Percentiles rank a stretch among this genome's conserved stretches.
Conservation (phyloP, 768 basidiomycete genomes). For the Sporobolomyces pararoseus region DNA sequence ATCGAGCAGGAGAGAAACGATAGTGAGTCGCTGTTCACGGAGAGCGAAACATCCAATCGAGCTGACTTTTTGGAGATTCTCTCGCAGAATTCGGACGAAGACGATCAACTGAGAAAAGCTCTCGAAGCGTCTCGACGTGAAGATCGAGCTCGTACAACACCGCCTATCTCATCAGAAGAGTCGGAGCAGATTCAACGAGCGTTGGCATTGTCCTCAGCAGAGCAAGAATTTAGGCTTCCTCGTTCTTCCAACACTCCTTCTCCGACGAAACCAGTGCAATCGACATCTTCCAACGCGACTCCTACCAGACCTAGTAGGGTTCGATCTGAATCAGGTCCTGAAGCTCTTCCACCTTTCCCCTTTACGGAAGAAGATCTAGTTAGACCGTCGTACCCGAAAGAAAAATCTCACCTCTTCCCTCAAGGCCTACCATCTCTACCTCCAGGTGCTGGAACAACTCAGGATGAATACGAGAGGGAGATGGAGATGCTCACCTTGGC, state of each 20-base stretch:
- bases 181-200: not conserved
- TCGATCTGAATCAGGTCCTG: constrained; percentile 7
- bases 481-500: constrained; percentile 35
- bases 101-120: not conserved
- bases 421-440: constrained; percentile 20
- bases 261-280: not conserved
- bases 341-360: constrained; percentile 9
- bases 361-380: constrained; percentile 11
- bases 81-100: not conserved
- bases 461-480: constrained; percentile 30
- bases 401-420: constrained; percentile 17
- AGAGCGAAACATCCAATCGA: no score
- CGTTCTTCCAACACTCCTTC: constrained; percentile 1
- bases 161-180: not conserved
- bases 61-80: not conserved
- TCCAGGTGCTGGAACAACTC: constrained; percentile 19
- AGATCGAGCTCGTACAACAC: not conserved
- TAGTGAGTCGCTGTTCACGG: not conserved
- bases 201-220: not conserved
- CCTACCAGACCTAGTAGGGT: not conserved
- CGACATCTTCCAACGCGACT: no score
- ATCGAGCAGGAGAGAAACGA: not conserved
- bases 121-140: constrained; percentile 3
- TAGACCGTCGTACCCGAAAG: constrained; percentile 7
- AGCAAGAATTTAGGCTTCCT: not conserved